These are phyloP conservation scores for bread wheat (Triticum aestivum) DNA, from an alignment of 176 grass and related monocot genomes.

Conservation along the genomic window IWGSC_CS_RefSeq_v2.1 NC_057806.1:605313345-605313844, in stretches of 20 bases:
- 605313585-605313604: constrained; percentile 1
- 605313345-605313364: constrained; percentile 20
- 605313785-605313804: too few species aligned
- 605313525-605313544: not conserved
- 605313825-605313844: too few species aligned
- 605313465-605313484: not conserved
- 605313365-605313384: constrained; percentile 4
- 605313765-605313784: too few species aligned
- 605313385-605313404: constrained; percentile 42
- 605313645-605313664: not conserved
- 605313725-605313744: too few species aligned
- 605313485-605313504: not conserved
- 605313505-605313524: constrained; percentile 8
- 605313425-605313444: constrained; percentile 44
- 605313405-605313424: not conserved
- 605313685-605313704: too few species aligned
- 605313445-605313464: not conserved
- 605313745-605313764: too few species aligned
- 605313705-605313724: too few species aligned
- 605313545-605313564: not conserved
- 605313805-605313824: too few species aligned
- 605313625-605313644: not conserved
- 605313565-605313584: constrained; percentile 17
- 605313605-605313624: not conserved
- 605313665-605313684: too few species aligned